Base-by-base conservation (phyloP, 164 flowering plant genomes). In the Tetracentron sinense region DNA sequence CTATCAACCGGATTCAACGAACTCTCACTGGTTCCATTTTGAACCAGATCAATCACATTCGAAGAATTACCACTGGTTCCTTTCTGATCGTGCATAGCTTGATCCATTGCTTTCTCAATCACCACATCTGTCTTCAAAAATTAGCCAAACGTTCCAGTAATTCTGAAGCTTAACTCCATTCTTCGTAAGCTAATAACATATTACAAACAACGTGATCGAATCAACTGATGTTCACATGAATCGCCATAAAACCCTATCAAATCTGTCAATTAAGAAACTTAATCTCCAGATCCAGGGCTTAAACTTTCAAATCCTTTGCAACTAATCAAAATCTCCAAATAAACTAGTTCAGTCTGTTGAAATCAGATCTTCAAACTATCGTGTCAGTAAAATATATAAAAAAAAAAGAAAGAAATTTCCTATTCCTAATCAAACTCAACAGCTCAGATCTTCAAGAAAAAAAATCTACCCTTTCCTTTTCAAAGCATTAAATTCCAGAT, bases 31-130 rank as follows among this genome's bases (percentile, higher is more conserved):
- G 30, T 42, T 26, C 8, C 63, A 48, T 14, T 49, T 25, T 22
- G 31, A 64, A 38, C 44, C 44, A 8, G 15, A 38, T 38, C 14
- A 38, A 38, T 16, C 44, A 8, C 15, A 8, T 38, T 38, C 14
- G 44, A 38, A 8, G 44, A 38, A 38, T 16, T 38, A 12, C 14
- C 44, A 38, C 8, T 38, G 14, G 11, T 38, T 10, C 11, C 44
- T 10, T 38, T 49, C 29, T 22, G 44, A 64, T n/a, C 31, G 11
- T 46, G 20, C 22, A 42, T 42, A 29, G 48, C 50, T 23, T 57
- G 21, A 42, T 60, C 68, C 69, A 69, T 49, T 54, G 58, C 52
- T 69, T 28, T 47, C 20, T n/a, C 53, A 47, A 21, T 49, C n/a
- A 38, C 2, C 16, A 42, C 63, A 62, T 11, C 47, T n/a, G 1